A percentile compares a stretch with the other conserved stretches of the same genome.
Conservation (phyloP, 2,329 filamentous ascomycete genomes). For the Alternaria viburni region DNA sequence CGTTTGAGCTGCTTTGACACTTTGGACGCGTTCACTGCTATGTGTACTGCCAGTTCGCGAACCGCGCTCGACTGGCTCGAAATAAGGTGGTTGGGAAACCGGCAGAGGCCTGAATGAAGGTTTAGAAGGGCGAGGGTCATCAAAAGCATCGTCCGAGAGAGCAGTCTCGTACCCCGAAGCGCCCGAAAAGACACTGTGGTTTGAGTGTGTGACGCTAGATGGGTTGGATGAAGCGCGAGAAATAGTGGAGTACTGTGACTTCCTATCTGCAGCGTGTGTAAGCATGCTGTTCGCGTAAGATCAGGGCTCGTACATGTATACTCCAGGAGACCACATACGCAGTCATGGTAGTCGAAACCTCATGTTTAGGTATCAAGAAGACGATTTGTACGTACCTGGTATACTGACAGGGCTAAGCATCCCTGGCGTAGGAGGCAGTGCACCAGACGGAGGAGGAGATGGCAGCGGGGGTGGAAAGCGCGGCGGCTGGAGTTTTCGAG, state of each 20-base stretch:
- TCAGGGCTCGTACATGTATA: neutral
- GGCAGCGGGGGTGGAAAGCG: conserved; percentile 24
- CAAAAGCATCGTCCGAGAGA: conserved; percentile 21
- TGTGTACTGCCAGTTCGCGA: conserved; percentile 29
- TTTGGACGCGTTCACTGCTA: conserved; percentile 18
- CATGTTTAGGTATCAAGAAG: neutral
- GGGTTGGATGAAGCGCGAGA: conserved; percentile 26
- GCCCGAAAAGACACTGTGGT: conserved; percentile 27
- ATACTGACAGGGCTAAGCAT: conserved; percentile 4
- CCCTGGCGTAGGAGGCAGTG: conserved; percentile 25
- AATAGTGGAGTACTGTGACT: conserved; percentile 23
- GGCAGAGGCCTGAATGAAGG: neutral
- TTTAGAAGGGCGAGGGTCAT: conserved; percentile 17
- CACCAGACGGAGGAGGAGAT: conserved; percentile 21
- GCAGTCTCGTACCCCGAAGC: conserved; percentile 23
- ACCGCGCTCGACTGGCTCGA: conserved; percentile 29
- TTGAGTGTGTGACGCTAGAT: conserved; percentile 23
- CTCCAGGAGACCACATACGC: neutral
- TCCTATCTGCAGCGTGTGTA: conserved; percentile 13
- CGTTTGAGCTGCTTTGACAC: conserved; percentile 20
- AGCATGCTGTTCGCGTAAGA: conserved; percentile 5
- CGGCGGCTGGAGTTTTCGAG: conserved; percentile 15
- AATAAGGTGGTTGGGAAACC: neutral
- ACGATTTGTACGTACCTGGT: conserved; percentile 24
- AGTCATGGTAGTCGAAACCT: neutral